Percentiles rank a stretch among this genome's conserved stretches.
phyloP scores from a whole-genome alignment of 2,329 filamentous ascomycete species.

The Acarospora socialis region DNA sequence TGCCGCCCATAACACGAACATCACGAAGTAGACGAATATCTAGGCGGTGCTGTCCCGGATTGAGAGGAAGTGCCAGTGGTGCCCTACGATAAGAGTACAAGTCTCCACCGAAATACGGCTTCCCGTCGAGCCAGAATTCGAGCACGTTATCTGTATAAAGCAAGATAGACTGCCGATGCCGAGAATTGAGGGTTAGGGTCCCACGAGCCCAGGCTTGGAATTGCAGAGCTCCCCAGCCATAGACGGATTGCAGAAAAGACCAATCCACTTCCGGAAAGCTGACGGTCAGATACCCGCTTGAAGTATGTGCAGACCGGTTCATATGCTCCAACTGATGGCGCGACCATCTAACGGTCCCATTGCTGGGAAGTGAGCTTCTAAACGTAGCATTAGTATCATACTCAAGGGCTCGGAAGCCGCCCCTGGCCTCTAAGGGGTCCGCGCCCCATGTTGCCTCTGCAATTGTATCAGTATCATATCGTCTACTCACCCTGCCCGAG shows the following conservation, averaged over 20 bases:
- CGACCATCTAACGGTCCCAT: constrained; percentile 38
- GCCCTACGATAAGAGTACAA: constrained; percentile 38
- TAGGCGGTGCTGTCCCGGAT: constrained; percentile 35
- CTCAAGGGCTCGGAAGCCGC: constrained; percentile 36
- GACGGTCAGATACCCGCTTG: constrained; percentile 31
- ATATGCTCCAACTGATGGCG: constrained; percentile 15
- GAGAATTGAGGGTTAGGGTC: constrained; percentile 26
- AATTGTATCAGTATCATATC: background rate
- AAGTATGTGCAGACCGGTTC: constrained; percentile 23
- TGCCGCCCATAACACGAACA: constrained; percentile 41
- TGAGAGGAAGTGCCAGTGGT: constrained; percentile 35
- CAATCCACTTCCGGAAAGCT: constrained; percentile 39
- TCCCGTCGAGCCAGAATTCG: constrained; percentile 39
- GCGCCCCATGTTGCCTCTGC: constrained; percentile 44
- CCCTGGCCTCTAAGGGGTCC: constrained; percentile 40
- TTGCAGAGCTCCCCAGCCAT: constrained; percentile 45
- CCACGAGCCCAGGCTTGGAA: constrained; percentile 46
- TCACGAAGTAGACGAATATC: constrained; percentile 41
- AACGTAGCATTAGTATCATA: constrained; percentile 31
- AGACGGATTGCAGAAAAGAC: constrained; percentile 37
- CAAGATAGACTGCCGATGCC: constrained; percentile 20
- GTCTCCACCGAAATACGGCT: constrained; percentile 43
- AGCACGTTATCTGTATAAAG: constrained; percentile 35
- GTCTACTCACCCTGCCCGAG: constrained; percentile 10
- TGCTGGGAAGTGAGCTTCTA: constrained; percentile 35